These are phyloP conservation scores for Plasmodium relictum DNA, from an alignment of 169 alveolate genomes.

Conservation along the genomic window DNA sequence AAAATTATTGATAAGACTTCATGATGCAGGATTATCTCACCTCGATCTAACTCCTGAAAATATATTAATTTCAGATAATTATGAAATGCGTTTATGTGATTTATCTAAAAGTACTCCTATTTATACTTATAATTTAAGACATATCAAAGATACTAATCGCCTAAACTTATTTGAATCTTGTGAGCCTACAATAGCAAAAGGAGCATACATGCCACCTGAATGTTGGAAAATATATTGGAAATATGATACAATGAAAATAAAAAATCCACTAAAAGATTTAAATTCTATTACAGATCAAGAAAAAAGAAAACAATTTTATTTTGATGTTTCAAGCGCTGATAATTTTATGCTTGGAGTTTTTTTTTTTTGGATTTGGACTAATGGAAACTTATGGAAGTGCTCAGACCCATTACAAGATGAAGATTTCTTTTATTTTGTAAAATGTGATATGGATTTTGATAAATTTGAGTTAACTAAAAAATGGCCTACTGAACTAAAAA, in stretches of 20 bases:
- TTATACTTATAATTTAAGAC: constrained; percentile 79
- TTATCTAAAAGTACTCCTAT: constrained; percentile 87
- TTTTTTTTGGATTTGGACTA: constrained; percentile 88
- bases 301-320: constrained; percentile 81
- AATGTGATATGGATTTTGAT: constrained; percentile 73
- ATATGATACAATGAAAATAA: constrained; percentile 75
- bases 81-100: constrained; percentile 85
- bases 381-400: constrained; percentile 86
- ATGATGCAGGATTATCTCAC: constrained; percentile 87
- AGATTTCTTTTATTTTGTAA: constrained; percentile 76
- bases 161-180: constrained; percentile 82
- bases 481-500: constrained; percentile 63
- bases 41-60: constrained; percentile 89
- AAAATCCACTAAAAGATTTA: constrained; percentile 43
- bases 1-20: constrained; percentile 79
- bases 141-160: constrained; percentile 78
- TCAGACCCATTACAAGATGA: constrained; percentile 86
- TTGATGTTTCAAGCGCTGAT: constrained; percentile 87
- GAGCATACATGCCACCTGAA: constrained; percentile 90
- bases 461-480: constrained; percentile 60
- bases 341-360: constrained; percentile 77
- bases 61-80: constrained; percentile 81
- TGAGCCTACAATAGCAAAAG: constrained; percentile 89
- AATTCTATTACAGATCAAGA: constrained; percentile 48
- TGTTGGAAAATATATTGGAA: constrained; percentile 85